Evolutionary conservation across 2,329 filamentous ascomycete genomes (phyloP), one percentile per base, ranked within the genome.

Genomic region (Beauveria australis): DNA sequence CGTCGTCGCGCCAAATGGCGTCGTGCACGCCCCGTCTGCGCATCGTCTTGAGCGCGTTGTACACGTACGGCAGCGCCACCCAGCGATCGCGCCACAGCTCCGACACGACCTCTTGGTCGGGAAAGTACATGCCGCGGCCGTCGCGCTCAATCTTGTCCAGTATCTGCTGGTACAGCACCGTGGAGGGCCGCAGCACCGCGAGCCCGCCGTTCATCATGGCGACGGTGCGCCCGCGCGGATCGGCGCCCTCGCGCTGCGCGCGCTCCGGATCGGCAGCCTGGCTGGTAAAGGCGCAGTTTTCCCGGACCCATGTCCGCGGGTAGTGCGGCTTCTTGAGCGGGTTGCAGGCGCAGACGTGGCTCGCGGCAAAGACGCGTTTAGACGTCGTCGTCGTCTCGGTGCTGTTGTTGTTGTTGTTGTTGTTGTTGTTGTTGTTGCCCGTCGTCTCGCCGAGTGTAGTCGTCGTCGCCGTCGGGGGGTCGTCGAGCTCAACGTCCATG

Each of bases 321-420:
- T 96, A 96, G 75, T 95, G 89, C 33, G 83, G 69, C 72, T 90
- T 91, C 67, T 84, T 81, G 65, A 92, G 76, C 24, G 91, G 91
- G 74, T 95, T 95, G 77, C 91, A 95, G 19, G 91, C 86, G 74
- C 91, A 95, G 5, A 91, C 91, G 74, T 93, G 90, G 64, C 86
- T 85, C 5, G 91, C 90, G 1, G 90, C 91, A 73, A 96, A 93
- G 40, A 96, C 89, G 49, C 82, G 80, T 49, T 79, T 71, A 24
- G 88, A 84, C 22, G 22, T 22, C 22, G 22, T 22, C 10, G 37
- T 14, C 14, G 48, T 6, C 8, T 28, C 9, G 18, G 48, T 3
- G 18, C n/a, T 7, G 26, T 30, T 8, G 26, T 75, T 24, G 24
- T 24, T 24, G 24, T 24, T 24, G 24, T 5, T 24, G 24, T 22